Conservation (phyloP, 345 rosid genomes). For the Moricandia moricandioides region DNA sequence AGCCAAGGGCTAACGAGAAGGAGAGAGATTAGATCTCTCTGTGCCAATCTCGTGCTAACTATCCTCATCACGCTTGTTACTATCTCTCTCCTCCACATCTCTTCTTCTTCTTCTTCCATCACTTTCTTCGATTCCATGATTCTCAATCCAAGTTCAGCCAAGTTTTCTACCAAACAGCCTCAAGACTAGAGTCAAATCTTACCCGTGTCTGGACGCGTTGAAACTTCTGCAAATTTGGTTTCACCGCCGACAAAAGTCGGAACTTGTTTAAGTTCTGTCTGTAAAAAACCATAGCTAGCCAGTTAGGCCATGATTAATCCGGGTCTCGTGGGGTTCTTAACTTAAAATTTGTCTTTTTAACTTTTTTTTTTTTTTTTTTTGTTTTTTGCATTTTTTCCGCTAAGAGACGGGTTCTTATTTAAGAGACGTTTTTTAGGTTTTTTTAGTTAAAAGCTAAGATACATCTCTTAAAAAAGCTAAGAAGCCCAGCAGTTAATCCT, state of each 20-base stretch:
- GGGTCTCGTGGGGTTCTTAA: no score
- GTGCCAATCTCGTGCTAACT: conserved; percentile 64
- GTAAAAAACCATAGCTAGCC: neutral
- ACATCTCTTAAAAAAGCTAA: no score
- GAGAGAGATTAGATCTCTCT: conserved; percentile 64
- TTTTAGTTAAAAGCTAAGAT: no score
- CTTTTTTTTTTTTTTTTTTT: no score
- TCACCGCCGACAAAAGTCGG: conserved; percentile 14
- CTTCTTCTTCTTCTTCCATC: conserved; percentile 38
- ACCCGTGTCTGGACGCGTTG: neutral
- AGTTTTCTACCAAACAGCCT: conserved; percentile 1
- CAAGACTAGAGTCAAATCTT: neutral
- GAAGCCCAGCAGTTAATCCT: no score
- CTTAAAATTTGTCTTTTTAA: no score
- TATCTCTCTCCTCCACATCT: conserved; percentile 67
- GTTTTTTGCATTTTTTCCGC: no score
- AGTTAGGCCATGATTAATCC: no score
- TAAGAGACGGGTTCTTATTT: no score
- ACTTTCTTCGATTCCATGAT: conserved; percentile 34
- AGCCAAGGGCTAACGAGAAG: conserved; percentile 74
- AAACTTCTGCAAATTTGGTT: neutral
- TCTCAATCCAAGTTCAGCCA: neutral
- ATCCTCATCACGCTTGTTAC: conserved; percentile 67
- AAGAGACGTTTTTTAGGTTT: no score
- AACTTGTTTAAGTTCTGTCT: conserved; percentile 17